phyloP scores from a whole-genome alignment of 2,329 filamentous ascomycete species.

The Penicillium concentricum region DNA sequence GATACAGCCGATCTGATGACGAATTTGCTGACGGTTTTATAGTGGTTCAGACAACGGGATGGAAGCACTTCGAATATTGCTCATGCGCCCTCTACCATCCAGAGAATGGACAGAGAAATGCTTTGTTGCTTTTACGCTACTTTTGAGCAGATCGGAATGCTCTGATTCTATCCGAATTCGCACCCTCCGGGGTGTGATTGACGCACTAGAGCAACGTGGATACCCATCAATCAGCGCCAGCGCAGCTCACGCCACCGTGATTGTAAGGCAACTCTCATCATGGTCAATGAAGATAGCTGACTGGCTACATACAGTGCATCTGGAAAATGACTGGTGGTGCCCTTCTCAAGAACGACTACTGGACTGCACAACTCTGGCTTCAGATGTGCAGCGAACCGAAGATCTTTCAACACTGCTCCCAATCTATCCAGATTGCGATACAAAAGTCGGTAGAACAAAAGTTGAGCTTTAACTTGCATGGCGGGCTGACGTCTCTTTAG shows the following conservation, averaged over 20 bases:
- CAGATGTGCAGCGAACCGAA: conserved; percentile 60
- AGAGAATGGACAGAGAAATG: conserved; percentile 67
- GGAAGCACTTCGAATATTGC: conserved; percentile 61
- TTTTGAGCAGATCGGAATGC: conserved; percentile 59
- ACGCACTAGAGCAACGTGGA: conserved; percentile 46
- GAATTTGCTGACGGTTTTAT: not conserved
- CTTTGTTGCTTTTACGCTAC: conserved; percentile 54
- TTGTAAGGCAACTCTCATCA: conserved; percentile 30
- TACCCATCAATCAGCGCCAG: conserved; percentile 54
- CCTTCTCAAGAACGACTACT: conserved; percentile 54
- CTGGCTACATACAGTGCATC: conserved; percentile 57
- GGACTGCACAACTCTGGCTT: conserved; percentile 68
- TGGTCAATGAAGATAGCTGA: not conserved
- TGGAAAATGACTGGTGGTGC: conserved; percentile 74
- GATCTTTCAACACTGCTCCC: conserved; percentile 65
- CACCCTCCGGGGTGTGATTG: conserved; percentile 16
- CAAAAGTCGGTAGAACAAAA: conserved; percentile 51
- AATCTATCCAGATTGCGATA: conserved; percentile 67
- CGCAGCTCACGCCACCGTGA: conserved; percentile 54
- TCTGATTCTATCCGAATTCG: conserved; percentile 50
- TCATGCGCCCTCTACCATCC: conserved; percentile 53
- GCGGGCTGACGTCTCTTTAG: conserved; percentile 43
- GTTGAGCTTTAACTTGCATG: not conserved
- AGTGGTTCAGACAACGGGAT: conserved; percentile 10
- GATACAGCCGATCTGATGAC: too few species aligned